Evolutionary conservation across 805 yeast genomes (phyloP), one percentile per base, ranked within the genome.

Genomic region (Hanseniaspora lachancei): DNA sequence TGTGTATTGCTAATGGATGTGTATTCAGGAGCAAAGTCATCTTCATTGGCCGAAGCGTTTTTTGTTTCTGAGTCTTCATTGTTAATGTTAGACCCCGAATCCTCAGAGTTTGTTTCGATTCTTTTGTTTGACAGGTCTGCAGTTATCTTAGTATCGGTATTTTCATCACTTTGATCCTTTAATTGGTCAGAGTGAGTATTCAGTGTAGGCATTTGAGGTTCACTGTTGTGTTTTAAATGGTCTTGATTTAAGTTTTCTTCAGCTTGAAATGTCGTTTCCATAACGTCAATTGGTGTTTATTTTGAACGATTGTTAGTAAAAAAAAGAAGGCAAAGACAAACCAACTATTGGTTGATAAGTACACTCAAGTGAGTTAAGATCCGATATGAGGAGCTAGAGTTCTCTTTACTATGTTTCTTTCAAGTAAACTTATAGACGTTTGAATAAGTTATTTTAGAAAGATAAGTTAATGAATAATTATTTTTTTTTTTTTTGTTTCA

Each of bases 21-120:
- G 20, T 23, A 29, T 51, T 47, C 44, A 13, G 44, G 44, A 34
- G 48, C 36, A 35, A 32, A 18, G 10, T 41, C 35, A 7, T 57
- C 58, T 29, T 57, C 48, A 18, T 38, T n/a, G 3, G 55, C 48
- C 20, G 49, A 20, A 27, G 35, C 9, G 20, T 47, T 36, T n/a
- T 46, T 46, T 8, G 49, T 46, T 15, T 46, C 49, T 5, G 49
- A 46, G 0, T 46, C 49, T 15, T 46, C 49, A 46, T 46, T 46
- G 39, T 13, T 34, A 2, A 18, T 32, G 12, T 13, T 34, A 15
- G 49, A 46, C 9, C 39, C 49, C 5, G 38, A 32, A 34, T 46
- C 49, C 23, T 46, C 49, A 15, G 49, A 46, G 12, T 32, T 46
- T 9, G 29, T 46, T 8, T 46, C 49, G 15, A 46, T 46, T 46